phyloP scores from a whole-genome alignment of 441 rosid species.

The Macaranga tanarius region DNA sequence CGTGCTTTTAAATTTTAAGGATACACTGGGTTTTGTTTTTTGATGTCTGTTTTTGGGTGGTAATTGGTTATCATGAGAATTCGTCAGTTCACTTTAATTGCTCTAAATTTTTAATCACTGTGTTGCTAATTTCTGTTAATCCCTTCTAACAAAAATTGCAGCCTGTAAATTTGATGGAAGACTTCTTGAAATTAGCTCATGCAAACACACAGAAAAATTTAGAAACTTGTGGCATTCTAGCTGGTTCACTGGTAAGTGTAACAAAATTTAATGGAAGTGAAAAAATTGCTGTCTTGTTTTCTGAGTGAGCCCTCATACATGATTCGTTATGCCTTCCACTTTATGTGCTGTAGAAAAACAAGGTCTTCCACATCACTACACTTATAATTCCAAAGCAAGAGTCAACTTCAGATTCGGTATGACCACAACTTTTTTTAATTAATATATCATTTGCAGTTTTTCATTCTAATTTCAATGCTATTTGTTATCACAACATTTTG shows the following conservation, averaged over 20 bases:
- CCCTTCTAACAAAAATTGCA: conserved; percentile 33
- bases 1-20: background rate
- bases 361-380: conserved; percentile 85
- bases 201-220: conserved; percentile 77
- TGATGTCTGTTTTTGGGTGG: background rate
- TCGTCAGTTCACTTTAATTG: conserved; percentile 7
- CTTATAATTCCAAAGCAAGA: conserved; percentile 97
- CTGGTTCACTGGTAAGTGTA: conserved; percentile 83
- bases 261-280: background rate
- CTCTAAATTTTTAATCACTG: conserved; percentile 18
- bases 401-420: conserved; percentile 91
- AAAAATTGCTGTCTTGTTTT: background rate
- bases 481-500: background rate
- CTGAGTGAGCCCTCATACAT: conserved; percentile 2
- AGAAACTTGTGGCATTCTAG: conserved; percentile 96
- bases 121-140: conserved; percentile 19
- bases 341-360: conserved; percentile 61
- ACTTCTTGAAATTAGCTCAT: conserved; percentile 77
- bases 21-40: background rate
- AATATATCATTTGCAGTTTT: background rate
- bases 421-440: conserved; percentile 10
- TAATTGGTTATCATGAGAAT: conserved; percentile 9
- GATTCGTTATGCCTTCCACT: conserved; percentile 12
- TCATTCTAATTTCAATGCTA: background rate
- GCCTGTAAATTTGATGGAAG: conserved; percentile 89